phyloP scores from a whole-genome alignment of 2,329 filamentous ascomycete genomes.

The Zelopaecilomyces penicillatus region DNA sequence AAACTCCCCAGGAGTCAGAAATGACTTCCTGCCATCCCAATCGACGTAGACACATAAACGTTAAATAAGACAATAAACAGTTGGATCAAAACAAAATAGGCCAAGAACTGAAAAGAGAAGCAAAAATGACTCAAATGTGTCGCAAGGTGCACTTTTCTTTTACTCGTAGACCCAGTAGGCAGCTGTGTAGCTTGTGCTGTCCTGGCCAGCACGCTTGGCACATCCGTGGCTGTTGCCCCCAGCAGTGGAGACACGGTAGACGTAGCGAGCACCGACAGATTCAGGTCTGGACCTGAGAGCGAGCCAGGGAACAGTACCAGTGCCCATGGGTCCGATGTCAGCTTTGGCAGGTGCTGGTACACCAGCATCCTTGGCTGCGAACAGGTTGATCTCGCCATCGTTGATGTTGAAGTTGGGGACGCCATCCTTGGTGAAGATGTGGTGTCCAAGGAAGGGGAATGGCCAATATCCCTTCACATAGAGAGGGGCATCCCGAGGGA shows the following conservation, averaged over 20 bases:
- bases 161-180: constrained; percentile 50
- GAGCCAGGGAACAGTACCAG: constrained; percentile 49
- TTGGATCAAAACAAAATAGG: not conserved
- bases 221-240: constrained; percentile 42
- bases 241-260: constrained; percentile 49
- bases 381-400: constrained; percentile 27
- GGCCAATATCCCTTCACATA: constrained; percentile 28
- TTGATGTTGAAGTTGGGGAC: constrained; percentile 53
- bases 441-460: constrained; percentile 48
- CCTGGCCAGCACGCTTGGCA: constrained; percentile 25
- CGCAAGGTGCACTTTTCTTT: not conserved
- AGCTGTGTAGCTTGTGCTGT: constrained; percentile 49
- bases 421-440: constrained; percentile 53
- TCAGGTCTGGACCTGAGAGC: constrained; percentile 34
- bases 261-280: constrained; percentile 29
- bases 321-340: constrained; percentile 36
- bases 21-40: no score
- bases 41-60: no score
- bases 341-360: constrained; percentile 44
- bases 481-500: constrained; percentile 30
- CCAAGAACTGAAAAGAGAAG: not conserved
- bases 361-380: constrained; percentile 39
- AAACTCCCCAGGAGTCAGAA: no score
- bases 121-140: constrained; percentile 1
- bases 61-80: no score